Evolutionary conservation across 1,139 yeast species (phyloP).

Genomic region (Pichia sp.): DNA sequence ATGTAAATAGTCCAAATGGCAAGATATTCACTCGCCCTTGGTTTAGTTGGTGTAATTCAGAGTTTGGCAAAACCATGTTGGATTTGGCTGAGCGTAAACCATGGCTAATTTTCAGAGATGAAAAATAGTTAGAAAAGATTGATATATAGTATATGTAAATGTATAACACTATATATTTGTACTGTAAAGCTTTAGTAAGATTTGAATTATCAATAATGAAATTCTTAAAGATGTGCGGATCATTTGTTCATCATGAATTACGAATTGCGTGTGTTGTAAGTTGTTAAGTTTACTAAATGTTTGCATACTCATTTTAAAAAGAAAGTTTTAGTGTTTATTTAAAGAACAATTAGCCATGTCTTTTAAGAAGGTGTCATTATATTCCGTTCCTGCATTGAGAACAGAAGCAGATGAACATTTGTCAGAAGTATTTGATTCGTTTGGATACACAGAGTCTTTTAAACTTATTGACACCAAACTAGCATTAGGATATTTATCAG

Average conservation of each 20-base stretch:
- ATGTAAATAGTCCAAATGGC: slow-evolving; percentile 45
- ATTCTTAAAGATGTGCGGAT: too few species aligned
- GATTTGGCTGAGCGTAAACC: slow-evolving; percentile 73
- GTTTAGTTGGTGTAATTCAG: slow-evolving; percentile 95
- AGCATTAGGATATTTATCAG: slow-evolving; percentile 63
- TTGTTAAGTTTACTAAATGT: too few species aligned
- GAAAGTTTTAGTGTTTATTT: too few species aligned
- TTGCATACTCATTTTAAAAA: too few species aligned
- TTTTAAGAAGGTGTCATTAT: slow-evolving; percentile 25
- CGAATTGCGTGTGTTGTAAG: too few species aligned
- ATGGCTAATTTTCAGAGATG: slow-evolving; percentile 53
- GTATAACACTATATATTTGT: too few species aligned
- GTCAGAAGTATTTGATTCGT: slow-evolving; percentile 39
- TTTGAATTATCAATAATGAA: too few species aligned
- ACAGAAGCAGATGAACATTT: slow-evolving; percentile 46
- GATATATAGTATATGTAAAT: neutral
- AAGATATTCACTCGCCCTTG: slow-evolving; percentile 67
- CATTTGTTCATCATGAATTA: too few species aligned
- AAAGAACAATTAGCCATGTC: slow-evolving; percentile 7
- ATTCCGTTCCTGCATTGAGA: slow-evolving; percentile 42
- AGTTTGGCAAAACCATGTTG: slow-evolving; percentile 77
- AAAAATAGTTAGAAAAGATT: slow-evolving; percentile 11
- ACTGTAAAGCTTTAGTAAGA: too few species aligned
- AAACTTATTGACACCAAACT: slow-evolving; percentile 55
- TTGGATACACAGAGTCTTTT: slow-evolving; percentile 62